Percentiles rank a stretch among this genome's conserved stretches.
Conservation (phyloP, 148 eudicot genomes). For the Fallopia convolvulus region DNA sequence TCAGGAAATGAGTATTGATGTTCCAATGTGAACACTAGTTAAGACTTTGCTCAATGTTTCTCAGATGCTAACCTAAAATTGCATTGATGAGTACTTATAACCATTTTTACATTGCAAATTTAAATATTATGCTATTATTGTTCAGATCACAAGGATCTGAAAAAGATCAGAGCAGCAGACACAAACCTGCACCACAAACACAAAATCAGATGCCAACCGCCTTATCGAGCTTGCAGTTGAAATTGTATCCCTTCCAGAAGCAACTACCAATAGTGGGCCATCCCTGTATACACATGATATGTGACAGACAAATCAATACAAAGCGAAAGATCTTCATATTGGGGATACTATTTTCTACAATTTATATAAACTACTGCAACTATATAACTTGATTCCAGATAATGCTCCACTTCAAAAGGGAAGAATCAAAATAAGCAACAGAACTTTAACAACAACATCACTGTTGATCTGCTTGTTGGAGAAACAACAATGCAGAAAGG, state of each 20-base stretch:
- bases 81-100: background rate
- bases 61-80: background rate
- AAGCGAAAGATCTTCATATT: background rate
- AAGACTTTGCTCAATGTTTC: background rate
- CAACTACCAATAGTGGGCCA: conserved; percentile 89
- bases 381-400: background rate
- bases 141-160: background rate
- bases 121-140: background rate
- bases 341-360: background rate
- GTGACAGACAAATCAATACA: background rate
- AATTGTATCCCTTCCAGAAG: conserved; percentile 95
- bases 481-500: background rate
- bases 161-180: conserved; percentile 4
- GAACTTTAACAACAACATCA: background rate
- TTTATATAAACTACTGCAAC: conserved; percentile 2
- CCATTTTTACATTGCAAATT: background rate
- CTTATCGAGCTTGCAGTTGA: conserved; percentile 83
- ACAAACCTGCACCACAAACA: conserved; percentile 92
- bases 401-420: background rate
- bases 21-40: background rate
- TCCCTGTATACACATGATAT: conserved; percentile 44
- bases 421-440: background rate
- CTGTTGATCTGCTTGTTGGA: background rate
- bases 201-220: conserved; percentile 74
- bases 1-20: background rate